These are phyloP conservation scores for Aspergillus sp. DNA, from an alignment of 2,329 filamentous ascomycete genomes.

Conservation along the genomic window DNA sequence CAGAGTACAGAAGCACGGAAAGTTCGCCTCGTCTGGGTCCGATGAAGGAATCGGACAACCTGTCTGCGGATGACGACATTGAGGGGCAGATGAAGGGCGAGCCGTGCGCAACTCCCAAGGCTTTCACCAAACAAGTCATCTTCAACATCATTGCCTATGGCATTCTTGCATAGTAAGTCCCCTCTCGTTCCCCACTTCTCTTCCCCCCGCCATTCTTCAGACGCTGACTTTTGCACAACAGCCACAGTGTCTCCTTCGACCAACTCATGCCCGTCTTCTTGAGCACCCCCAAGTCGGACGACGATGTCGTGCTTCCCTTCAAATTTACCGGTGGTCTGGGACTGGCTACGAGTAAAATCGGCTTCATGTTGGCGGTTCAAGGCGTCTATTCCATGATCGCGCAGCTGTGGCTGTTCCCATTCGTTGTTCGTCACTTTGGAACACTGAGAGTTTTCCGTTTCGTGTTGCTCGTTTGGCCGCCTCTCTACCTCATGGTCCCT, in stretches of 20 bases:
- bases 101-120: slow-evolving; percentile 53
- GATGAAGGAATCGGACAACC: slow-evolving; percentile 30
- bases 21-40: slow-evolving; percentile 54
- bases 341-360: slow-evolving; percentile 79
- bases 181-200: background rate
- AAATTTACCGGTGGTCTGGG: slow-evolving; percentile 86
- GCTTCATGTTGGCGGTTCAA: slow-evolving; percentile 83
- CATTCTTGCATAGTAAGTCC: slow-evolving; percentile 87
- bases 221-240: slow-evolving; percentile 46
- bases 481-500: slow-evolving; percentile 83
- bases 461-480: slow-evolving; percentile 78
- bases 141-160: slow-evolving; percentile 88
- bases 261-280: slow-evolving; percentile 91
- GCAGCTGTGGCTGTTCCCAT: slow-evolving; percentile 81
- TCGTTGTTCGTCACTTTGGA: slow-evolving; percentile 73
- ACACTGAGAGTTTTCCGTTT: slow-evolving; percentile 79
- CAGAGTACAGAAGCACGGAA: slow-evolving; percentile 66
- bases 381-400: slow-evolving; percentile 86
- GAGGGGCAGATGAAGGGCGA: slow-evolving; percentile 45
- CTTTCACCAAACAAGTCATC: slow-evolving; percentile 82
- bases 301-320: slow-evolving; percentile 70
- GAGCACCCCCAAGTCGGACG: slow-evolving; percentile 63
- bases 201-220: background rate
- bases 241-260: slow-evolving; percentile 96
- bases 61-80: slow-evolving; percentile 43